Percentiles rank a stretch among this genome's conserved stretches.
Conservation (phyloP, 441 rosid genomes). For the Raphanus hybrid region DNA sequence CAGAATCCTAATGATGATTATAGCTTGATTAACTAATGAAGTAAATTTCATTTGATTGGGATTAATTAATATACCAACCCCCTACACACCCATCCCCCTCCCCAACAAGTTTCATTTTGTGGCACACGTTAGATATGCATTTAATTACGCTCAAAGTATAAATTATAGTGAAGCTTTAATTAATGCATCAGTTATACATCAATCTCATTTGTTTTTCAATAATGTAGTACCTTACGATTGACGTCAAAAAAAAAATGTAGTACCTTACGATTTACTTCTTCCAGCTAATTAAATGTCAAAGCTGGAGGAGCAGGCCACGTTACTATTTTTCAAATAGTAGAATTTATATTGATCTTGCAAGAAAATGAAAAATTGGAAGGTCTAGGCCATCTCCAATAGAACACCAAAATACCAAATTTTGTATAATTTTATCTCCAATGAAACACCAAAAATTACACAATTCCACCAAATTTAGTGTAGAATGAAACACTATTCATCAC, state of each 20-base stretch:
- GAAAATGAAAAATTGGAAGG: not conserved
- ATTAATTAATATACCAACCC: not conserved
- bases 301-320: not conserved
- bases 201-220: too few species aligned
- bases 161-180: not conserved
- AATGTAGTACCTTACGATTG: not conserved
- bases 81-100: too few species aligned
- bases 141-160: not conserved
- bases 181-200: not conserved
- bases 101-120: not conserved
- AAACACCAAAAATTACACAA: too few species aligned
- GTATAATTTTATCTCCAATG: too few species aligned
- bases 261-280: not conserved
- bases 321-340: constrained; percentile 2
- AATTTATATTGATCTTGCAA: not conserved
- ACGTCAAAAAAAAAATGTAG: not conserved
- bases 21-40: not conserved
- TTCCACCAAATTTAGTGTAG: too few species aligned
- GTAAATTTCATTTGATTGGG: not conserved
- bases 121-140: not conserved
- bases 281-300: constrained; percentile 8
- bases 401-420: too few species aligned
- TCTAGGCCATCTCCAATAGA: too few species aligned
- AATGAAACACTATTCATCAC: too few species aligned
- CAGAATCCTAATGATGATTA: not conserved